Conservation (phyloP, 2,329 filamentous ascomycete genomes). For the Hymenotorrendiella dingleyae region DNA sequence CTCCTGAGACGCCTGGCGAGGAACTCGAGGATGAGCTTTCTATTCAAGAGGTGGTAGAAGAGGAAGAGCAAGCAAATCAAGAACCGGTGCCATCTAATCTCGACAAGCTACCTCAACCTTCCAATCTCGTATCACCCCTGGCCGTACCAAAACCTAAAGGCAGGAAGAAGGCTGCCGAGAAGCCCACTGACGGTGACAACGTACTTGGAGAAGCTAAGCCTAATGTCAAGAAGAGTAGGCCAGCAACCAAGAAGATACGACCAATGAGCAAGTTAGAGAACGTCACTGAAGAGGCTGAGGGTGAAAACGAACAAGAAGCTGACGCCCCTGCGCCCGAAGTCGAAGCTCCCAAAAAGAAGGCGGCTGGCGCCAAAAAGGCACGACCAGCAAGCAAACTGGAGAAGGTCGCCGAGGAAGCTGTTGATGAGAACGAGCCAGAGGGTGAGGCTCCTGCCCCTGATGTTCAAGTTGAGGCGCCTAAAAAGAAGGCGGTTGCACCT, state of each 20-base stretch:
- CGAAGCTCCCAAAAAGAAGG: not conserved
- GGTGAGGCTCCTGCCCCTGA: constrained; percentile 29
- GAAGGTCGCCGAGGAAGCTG: constrained; percentile 36
- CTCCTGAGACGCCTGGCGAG: constrained; percentile 32
- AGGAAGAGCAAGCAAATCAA: not conserved
- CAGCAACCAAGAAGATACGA: constrained; percentile 28
- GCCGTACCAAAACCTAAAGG: constrained; percentile 15
- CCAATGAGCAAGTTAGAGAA: constrained; percentile 33
- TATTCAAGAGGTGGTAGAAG: constrained; percentile 7
- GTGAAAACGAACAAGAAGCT: constrained; percentile 29
- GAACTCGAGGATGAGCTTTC: constrained; percentile 8
- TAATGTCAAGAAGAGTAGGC: constrained; percentile 24
- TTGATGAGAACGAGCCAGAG: constrained; percentile 25
- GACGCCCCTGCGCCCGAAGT: constrained; percentile 23
- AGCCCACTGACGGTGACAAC: not conserved
- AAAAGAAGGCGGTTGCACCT: not conserved
- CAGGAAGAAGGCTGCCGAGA: constrained; percentile 20
- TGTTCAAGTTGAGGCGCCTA: not conserved
- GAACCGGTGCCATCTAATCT: not conserved
- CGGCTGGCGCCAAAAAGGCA: constrained; percentile 8
- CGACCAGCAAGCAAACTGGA: constrained; percentile 30
- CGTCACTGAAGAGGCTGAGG: constrained; percentile 34
- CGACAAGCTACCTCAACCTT: constrained; percentile 4
- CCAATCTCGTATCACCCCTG: constrained; percentile 3
- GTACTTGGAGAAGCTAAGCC: constrained; percentile 36